Evolutionary conservation across 2,329 filamentous ascomycete genomes (phyloP), one percentile per base, ranked within the genome.

Genomic region (Arthrobotrys sinensis): DNA sequence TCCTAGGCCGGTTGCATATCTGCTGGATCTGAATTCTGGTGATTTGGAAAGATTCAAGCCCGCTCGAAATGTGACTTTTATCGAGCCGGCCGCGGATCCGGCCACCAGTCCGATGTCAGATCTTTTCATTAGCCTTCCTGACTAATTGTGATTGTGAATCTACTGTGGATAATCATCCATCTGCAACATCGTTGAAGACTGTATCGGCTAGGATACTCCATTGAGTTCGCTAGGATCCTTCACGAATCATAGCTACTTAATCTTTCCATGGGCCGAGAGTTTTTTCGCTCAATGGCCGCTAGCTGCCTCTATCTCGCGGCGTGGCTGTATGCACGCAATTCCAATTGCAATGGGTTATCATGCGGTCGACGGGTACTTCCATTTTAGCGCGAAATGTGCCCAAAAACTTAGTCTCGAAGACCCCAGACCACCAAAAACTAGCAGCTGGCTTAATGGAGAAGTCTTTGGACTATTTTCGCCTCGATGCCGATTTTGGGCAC

Each of bases 1-100:
- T 66, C 45, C 63, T 72, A 72, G 67, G 66, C 21, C 75, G 75
- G 67, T 65, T 72, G 75, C 75, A 78, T 78, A 72, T 67, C 62
- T 71, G 68, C 67, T 68, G 52, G 24, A 67, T 68, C 43, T 43
- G 40, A 70, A 70, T 60, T 65, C 57, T 57, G 38, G 65, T 53
- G 40, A 43, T 45, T 50, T 72, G 60, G 14, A 62, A 46, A 64
- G 24, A 45, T 34, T 62, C 36, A 53, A 45, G 52, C 60, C 48
- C 36, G n/a, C 34, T 28, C 50, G 48, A 65, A 46, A 40, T 62
- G 40, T 50, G 52, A 70, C 55, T 60, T 60, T 60, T 60, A 60
- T 60, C 55, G 36, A 60, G 55, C 36, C 55, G 8, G 55, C 55
- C 55, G 55, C 55, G 55, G 55, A 24, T 43, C 55, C 55, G 55